Evolutionary conservation across 1,284 basidiomycete genomes (phyloP), one percentile per base, ranked within the genome.

Genomic region (Ustilago xerochloae): DNA sequence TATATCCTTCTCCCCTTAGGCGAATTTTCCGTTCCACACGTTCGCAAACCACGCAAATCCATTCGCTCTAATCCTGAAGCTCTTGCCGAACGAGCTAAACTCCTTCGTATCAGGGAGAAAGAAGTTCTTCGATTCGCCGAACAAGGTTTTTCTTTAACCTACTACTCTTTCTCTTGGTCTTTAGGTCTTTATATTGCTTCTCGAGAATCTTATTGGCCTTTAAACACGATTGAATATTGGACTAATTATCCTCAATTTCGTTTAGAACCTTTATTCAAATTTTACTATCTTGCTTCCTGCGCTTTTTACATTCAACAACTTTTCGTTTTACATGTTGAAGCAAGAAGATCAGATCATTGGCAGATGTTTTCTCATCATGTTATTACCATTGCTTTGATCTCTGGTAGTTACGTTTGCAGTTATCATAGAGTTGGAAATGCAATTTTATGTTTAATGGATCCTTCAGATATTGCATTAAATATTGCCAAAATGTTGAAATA

Each of bases 331-430:
- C 84, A 97, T 84, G 91, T 93, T n/a, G 96, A 99, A 85, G 94
- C 91, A 48, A 88, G 90, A 56, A 88, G 96, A 60, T 94, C 93
- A 82, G 96, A 99, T 85, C 93, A 97, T 85, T 88, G 88, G 84
- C 94, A 97, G 86, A 99, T 98, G 96, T 92, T 97, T 88, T 87
- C 90, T 29, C 96, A 99, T 86, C 96, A 99, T 85, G 84, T 97
- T 79, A 91, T 98, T 79, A 96, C 94, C 18, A 89, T 95, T 62
- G 84, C 88, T 38, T 89, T 99, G 71, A 90, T 97, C 86, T 84
- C 88, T 32, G 83, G 87, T 29, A 94, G 92, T 82, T 99, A 97
- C 86, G 87, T 88, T 57, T 90, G 88, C 84, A 92, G 95, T 85
- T 91, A 91, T 81, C 95, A 93, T 9, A 91, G 93, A 35, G 89